Evolutionary conservation across 495 filamentous ascomycete genomes (phyloP), one percentile per base, ranked within the genome.

Genomic region (Podospora conica): DNA sequence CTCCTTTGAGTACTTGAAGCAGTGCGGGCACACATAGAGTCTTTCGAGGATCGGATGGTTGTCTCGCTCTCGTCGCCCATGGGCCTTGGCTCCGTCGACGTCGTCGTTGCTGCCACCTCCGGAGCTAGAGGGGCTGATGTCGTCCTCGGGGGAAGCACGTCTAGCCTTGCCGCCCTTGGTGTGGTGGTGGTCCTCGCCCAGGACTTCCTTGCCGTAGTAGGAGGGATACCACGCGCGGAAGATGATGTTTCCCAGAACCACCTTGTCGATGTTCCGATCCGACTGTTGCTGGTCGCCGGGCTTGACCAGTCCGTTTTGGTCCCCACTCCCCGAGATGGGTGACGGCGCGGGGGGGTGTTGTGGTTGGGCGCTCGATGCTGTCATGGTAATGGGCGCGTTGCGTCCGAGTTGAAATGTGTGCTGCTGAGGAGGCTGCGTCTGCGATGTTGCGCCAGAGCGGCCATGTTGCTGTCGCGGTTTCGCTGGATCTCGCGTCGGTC

Each of bases 1-100:
- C 70, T 95, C 90, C 65, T 86, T 89, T 4, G 88, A 87, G 74
- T 98, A 98, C 70, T 90, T 91, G 81, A 98, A 97, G 79, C 95
- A 98, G 83, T 86, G 90, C 54, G 89, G 91, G 73, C 95, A 98
- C 53, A 97, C 88, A 67, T 93, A 96, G 10, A 98, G 81, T 59
- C 86, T 79, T 57, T 88, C 86, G 12, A 85, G 74, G 61, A 82
- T 76, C 5, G 70, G 71, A 20, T 71, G 75, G 53, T 68, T 71
- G 22, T 76, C 72, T 8, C 69, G 71, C 6, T 75, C 76, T 20
- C 75, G 74, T 23, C 71, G 65, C 9, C 63, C 60, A 11, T 70
- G 70, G 40, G 84, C 77, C 58, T 84, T 81, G 40, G 65, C 73
- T 3, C 74, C 77, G 2, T 31, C 58, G 2, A 64, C 69, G 12